These are phyloP conservation scores for Leccinum sublutescens DNA, from an alignment of 768 basidiomycete genomes.

Conservation along the genomic window DNA sequence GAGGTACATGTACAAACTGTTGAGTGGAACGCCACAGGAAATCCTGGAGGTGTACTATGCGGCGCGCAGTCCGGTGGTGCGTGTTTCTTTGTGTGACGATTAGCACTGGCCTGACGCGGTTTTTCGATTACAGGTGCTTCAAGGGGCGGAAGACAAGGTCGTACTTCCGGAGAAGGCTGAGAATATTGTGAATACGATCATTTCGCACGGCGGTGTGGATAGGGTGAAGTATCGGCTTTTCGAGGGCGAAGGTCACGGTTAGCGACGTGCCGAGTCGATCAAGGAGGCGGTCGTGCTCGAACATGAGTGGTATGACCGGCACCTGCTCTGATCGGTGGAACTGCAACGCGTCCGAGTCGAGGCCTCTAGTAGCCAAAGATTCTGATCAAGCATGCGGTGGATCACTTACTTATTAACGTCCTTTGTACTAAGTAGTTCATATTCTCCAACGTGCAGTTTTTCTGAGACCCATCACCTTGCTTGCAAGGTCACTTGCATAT, in stretches of 20 bases:
- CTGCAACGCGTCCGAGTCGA: too few relatives aligned
- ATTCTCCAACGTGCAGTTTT: too few relatives aligned
- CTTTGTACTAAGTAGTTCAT: too few relatives aligned
- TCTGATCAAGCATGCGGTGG: too few relatives aligned
- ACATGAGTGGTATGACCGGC: constrained; percentile 35
- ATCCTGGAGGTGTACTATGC: constrained; percentile 53
- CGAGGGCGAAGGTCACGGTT: constrained; percentile 46
- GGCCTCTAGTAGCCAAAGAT: too few relatives aligned
- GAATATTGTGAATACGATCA: constrained; percentile 30
- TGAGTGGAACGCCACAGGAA: constrained; percentile 57
- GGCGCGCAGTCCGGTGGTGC: constrained; percentile 64
- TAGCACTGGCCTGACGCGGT: neutral
- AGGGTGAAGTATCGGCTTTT: constrained; percentile 40
- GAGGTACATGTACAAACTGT: constrained; percentile 54
- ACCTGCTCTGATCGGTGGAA: neutral
- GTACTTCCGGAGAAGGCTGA: constrained; percentile 67
- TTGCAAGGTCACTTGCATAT: too few relatives aligned
- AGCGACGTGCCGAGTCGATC: constrained; percentile 36
- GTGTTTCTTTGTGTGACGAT: constrained; percentile 13
- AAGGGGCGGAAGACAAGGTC: constrained; percentile 60
- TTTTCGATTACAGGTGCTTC: constrained; percentile 51
- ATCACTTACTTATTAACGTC: too few relatives aligned
- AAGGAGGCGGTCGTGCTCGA: constrained; percentile 36
- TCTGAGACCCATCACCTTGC: constrained; percentile 7
- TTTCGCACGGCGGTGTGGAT: constrained; percentile 16